Percentiles rank a stretch among this genome's conserved stretches.
Conservation (phyloP, 2,329 filamentous ascomycete species). For the Fusarium tanahbumbuense region DNA sequence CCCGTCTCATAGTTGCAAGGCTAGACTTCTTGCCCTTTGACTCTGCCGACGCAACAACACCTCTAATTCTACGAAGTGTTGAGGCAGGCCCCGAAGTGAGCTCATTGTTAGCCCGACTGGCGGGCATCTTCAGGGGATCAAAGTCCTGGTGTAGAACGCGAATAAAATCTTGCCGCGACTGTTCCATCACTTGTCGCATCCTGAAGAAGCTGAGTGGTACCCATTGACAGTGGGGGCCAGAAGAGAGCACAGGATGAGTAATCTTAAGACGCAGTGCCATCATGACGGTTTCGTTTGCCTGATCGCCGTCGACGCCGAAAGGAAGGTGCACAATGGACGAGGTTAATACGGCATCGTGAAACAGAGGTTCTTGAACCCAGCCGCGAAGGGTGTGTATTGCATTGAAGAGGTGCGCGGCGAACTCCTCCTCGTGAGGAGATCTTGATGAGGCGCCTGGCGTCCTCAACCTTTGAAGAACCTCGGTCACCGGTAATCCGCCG, state of each 20-base stretch:
- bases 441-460: conserved; percentile 46
- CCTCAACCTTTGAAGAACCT: conserved; percentile 49
- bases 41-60: neutral
- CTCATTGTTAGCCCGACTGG: conserved; percentile 13
- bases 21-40: neutral
- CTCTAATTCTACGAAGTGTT: conserved; percentile 1
- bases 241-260: conserved; percentile 66
- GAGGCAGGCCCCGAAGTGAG: conserved; percentile 20
- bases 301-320: conserved; percentile 41
- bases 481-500: conserved; percentile 55
- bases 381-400: conserved; percentile 55
- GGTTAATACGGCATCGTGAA: conserved; percentile 59
- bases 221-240: conserved; percentile 66
- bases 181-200: conserved; percentile 70
- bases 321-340: conserved; percentile 58
- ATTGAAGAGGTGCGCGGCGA: conserved; percentile 58
- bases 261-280: conserved; percentile 70
- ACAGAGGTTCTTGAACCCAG: conserved; percentile 57
- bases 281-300: conserved; percentile 54
- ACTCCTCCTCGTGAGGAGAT: conserved; percentile 54
- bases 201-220: conserved; percentile 73
- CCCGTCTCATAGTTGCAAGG: neutral
- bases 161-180: conserved; percentile 69
- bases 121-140: conserved; percentile 47
- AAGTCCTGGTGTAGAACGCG: conserved; percentile 71